Evolutionary conservation across 2,329 filamentous ascomycete genomes (phyloP).

Genomic region (Paracorniculantispora psalliotae): DNA sequence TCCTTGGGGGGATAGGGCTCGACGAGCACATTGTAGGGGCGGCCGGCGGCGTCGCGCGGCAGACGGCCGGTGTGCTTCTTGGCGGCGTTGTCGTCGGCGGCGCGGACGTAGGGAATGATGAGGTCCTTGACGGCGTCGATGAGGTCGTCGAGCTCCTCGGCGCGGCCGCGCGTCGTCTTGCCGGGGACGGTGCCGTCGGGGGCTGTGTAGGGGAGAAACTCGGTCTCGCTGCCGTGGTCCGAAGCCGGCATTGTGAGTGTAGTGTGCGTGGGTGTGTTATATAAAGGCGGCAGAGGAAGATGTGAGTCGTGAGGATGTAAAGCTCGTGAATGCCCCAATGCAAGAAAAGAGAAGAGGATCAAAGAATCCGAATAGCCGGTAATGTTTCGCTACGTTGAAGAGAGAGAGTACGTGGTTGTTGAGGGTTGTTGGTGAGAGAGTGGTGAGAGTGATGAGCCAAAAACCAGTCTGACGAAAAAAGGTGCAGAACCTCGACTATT

Average conservation of each 20-base stretch:
- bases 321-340: no score
- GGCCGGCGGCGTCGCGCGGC: constrained; percentile 28
- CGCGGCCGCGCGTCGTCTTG: constrained; percentile 2
- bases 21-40: constrained; percentile 53
- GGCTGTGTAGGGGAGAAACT: constrained; percentile 1
- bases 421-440: neutral
- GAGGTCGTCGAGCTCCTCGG: constrained; percentile 43
- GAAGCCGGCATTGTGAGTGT: constrained; percentile 6
- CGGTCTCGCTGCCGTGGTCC: constrained; percentile 10
- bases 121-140: constrained; percentile 62
- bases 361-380: neutral
- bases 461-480: neutral
- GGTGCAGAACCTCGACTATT: constrained; percentile 5
- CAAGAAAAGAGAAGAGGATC: no score
- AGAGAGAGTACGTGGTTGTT: neutral
- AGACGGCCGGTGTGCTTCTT: constrained; percentile 46
- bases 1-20: constrained; percentile 56
- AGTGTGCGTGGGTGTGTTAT: neutral
- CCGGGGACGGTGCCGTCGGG: neutral
- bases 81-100: constrained; percentile 59
- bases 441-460: neutral
- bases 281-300: no score
- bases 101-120: constrained; percentile 64
- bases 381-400: neutral
- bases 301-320: no score